phyloP scores from a whole-genome alignment of 129 eudicot species.

The Daucus carota region DNA sequence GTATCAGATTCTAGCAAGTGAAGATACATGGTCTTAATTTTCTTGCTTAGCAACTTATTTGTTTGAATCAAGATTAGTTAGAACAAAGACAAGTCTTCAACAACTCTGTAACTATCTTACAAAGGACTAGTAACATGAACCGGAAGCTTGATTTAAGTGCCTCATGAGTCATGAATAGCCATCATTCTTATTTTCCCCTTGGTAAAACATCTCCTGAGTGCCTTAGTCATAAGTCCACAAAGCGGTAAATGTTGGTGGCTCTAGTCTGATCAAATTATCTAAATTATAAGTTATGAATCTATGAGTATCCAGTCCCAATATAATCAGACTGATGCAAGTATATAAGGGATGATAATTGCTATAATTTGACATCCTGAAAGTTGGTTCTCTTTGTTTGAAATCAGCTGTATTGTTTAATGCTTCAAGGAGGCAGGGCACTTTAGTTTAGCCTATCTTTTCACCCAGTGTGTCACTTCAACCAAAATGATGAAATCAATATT shows the following conservation, averaged over 20 bases:
- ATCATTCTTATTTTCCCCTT: background rate
- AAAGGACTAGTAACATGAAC: background rate
- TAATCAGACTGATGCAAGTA: background rate
- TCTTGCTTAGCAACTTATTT: too few relatives aligned
- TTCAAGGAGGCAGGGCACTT: too few relatives aligned
- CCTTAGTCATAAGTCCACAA: background rate
- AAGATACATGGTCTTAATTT: too few relatives aligned
- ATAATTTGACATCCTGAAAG: background rate
- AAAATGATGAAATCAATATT: background rate
- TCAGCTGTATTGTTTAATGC: background rate
- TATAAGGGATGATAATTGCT: background rate
- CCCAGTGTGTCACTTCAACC: background rate
- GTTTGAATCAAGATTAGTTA: too few relatives aligned
- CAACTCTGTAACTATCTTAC: too few relatives aligned
- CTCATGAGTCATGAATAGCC: background rate
- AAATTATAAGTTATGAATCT: background rate
- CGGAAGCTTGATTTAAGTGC: background rate
- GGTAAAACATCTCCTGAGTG: background rate
- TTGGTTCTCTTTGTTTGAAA: background rate
- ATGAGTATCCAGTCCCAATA: background rate
- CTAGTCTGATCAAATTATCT: background rate
- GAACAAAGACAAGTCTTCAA: too few relatives aligned
- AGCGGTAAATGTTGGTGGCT: background rate
- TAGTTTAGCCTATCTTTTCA: too few relatives aligned
- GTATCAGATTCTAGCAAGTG: too few relatives aligned